Base-by-base conservation (phyloP, 192 early-diverging fungal species). In the Spinellus fusiger region DNA sequence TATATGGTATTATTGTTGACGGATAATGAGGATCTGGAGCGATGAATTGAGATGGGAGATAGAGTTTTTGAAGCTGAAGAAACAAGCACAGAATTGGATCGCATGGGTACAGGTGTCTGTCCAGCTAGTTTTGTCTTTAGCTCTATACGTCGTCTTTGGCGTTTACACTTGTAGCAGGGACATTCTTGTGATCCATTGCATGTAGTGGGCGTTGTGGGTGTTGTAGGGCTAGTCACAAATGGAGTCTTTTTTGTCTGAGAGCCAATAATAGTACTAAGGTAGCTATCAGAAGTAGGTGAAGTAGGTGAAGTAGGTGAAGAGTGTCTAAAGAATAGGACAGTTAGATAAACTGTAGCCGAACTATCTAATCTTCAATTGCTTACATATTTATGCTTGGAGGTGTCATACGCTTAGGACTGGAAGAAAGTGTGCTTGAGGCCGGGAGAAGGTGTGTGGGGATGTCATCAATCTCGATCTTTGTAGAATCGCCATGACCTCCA, bases 91-190 rank as follows among this genome's bases (percentile, higher is more conserved):
- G n/a, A n/a, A n/a, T n/a, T n/a, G n/a, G n/a, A n/a, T n/a, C n/a
- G n/a, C n/a, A n/a, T 35, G 23, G 34, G 37, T 13, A 23, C 34
- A n/a, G 56, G 56, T 33, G 56, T 28, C 32, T 37, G 13, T 28
- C 16, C 22, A 32, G 52, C 6, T 32, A 40, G 27, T 37, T 12
- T 15, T 47, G 20, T 20, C 44, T 44, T 27, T 59, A 40, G 12
- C 32, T 33, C 62, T 29, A 61, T 57, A 23, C 71, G 49, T 54
- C 71, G 62, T 40, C 71, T 48, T 28, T 73, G 71, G 23, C 65
- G 60, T 64, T 68, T 56, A 23, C 71, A 73, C 16, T 56, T 67
- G 35, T 68, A 73, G 35, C 71, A 73, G 37, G 40, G 15, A 50
- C 71, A 73, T 15, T 20, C 40, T 40, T 61, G 49, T 31, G 54